Evolutionary conservation across 2,329 filamentous ascomycete species (phyloP), one percentile per base, ranked within the genome.

Genomic region (Penicillium sp.): DNA sequence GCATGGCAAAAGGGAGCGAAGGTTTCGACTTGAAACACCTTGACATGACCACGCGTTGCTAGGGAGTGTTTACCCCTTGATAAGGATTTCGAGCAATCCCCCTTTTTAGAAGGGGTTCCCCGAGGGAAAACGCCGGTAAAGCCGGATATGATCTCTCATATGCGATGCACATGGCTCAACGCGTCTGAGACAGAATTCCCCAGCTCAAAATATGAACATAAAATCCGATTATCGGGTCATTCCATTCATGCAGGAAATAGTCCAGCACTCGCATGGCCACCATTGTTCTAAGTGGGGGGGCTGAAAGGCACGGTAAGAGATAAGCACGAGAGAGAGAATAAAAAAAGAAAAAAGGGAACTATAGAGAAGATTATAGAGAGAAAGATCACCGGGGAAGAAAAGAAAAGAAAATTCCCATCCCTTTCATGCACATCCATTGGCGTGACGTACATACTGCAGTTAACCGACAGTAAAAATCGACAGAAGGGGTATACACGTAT

Each of bases 141-240:
- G 14, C 19, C 19, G 22, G 55, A 63, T 62, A 55, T 64, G 64
- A 65, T 62, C 50, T 35, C 57, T 66, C 64, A 66, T 65, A 65
- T 66, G 59, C 57, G 43, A 63, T 64, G 60, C 63, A 55, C 43
- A 48, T 53, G 45, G 51, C 42, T 39, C 49, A 43, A 44, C 56
- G 52, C 55, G 52, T 56, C 44, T 49, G 54, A 59, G 54, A 60
- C 60, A 51, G 45, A 56, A 62, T 60, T 56, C 56, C 43, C 44
- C 45, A 45, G 31, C 16, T 42, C n/a, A 56, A 64, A 55, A 56
- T 61, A 62, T 64, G 58, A 62, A 56, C 48, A 58, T 31, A 49
- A 27, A 31, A 52, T 49, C 43, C 37, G 49, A 54, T 55, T 39
- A 33, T 54, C 22, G n/a, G 48, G 21, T 54, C 60, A 62, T 62